Evolutionary conservation across 2,329 filamentous ascomycete genomes (phyloP), one percentile per base, ranked within the genome.

Genomic region (Penicillium capsulatum): DNA sequence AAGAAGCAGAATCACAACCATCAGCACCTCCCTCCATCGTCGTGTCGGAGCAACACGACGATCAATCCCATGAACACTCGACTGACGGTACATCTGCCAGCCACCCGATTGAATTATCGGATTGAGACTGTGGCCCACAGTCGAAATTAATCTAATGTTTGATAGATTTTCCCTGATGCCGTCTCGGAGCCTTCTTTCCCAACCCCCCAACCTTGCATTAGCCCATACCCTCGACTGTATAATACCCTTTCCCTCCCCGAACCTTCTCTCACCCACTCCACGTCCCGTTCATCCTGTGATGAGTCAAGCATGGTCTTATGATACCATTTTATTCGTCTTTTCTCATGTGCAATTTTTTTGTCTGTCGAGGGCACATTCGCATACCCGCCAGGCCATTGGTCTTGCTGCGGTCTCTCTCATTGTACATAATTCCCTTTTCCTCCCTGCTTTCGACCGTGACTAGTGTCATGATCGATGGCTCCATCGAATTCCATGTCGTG

Each of bases 11-110:
- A 28, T 47, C 49, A 16, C 51, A 51, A 32, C 40, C 50, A 32
- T 54, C 58, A 11, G 42, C 41, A 17, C 58, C 60, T 2, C 61
- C 61, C 15, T 55, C 60, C 8, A 66, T 67, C 34, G 49, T 67
- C n/a, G 57, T 67, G 17, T 67, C 64, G 17, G 58, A 60, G n/a
- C 53, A 55, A 33, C 40, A 54, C 15, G 43, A 50, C 15, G 40
- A 40, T 7, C 42, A 51, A 20, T 49, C 49, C 36, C 47, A 50
- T 34, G 42, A 55, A 34, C 40, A 46, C n/a, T 31, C 38, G 6
- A 30, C 38, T n/a, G 50, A 57, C 8, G 49, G 47, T 27, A 52
- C 57, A 19, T 50, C 55, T 24, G 36, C 42, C 28, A 49, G 15
- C 27, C 50, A 55, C 34, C 50, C 54, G 31, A 48, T 50, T 28